These are phyloP conservation scores for Condylostoma magnum DNA, from an alignment of 169 alveolate genomes.

Conservation along the genomic window DNA sequence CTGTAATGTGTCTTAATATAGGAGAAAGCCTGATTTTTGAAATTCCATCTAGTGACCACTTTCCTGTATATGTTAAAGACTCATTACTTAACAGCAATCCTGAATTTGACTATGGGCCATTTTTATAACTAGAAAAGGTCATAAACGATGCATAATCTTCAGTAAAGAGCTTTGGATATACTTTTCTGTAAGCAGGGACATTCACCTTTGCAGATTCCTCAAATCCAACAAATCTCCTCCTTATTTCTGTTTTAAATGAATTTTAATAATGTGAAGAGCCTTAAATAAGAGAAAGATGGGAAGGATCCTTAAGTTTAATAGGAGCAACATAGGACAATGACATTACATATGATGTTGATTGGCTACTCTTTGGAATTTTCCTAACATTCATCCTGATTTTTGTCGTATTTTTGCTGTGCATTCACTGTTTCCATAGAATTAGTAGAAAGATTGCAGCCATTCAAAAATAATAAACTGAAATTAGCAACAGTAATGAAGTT, in stretches of 20 bases:
- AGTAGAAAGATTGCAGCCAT: too few species aligned
- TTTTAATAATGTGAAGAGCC: slow-evolving; percentile 49
- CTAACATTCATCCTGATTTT: background rate
- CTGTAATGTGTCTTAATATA: slow-evolving; percentile 57
- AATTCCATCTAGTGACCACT: slow-evolving; percentile 36
- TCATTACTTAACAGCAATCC: slow-evolving; percentile 65
- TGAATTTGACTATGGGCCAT: slow-evolving; percentile 64
- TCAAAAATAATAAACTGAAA: too few species aligned
- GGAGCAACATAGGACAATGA: background rate
- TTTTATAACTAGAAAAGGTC: slow-evolving; percentile 39
- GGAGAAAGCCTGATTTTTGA: slow-evolving; percentile 57
- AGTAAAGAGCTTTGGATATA: slow-evolving; percentile 35
- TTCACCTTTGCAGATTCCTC: slow-evolving; percentile 56
- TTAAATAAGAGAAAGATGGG: background rate
- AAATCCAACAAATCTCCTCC: slow-evolving; percentile 31
- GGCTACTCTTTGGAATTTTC: background rate
- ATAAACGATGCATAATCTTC: slow-evolving; percentile 35
- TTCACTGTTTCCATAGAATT: background rate
- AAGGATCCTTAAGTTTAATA: background rate
- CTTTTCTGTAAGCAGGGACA: slow-evolving; percentile 65
- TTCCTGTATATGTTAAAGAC: slow-evolving; percentile 64
- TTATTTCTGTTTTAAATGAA: slow-evolving; percentile 50
- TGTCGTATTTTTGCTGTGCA: background rate
- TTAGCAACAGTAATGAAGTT: too few species aligned
- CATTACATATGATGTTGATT: background rate